Percentiles rank a stretch among this genome's conserved stretches.
These are phyloP conservation scores for Phytophthora colocasiae DNA, from an alignment of 352 stramenopile genomes.

Conservation along the genomic window DNA sequence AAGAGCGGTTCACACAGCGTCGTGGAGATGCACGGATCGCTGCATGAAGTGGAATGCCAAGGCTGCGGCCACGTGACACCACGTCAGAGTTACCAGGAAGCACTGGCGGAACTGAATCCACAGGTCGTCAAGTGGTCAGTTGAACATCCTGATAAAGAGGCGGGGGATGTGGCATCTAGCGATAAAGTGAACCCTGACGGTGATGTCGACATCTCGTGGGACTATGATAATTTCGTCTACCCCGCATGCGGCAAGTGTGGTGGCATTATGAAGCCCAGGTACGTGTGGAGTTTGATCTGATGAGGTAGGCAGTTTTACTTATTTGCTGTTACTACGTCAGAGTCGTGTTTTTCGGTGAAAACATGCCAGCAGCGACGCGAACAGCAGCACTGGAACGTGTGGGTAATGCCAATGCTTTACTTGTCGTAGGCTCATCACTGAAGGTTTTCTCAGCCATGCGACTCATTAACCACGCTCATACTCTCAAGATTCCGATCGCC, in stretches of 20 bases:
- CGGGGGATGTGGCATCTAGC: slow-evolving; percentile 76
- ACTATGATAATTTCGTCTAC: slow-evolving; percentile 88
- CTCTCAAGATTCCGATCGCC: slow-evolving; percentile 71
- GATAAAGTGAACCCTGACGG: slow-evolving; percentile 91
- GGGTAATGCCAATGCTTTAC: slow-evolving; percentile 85
- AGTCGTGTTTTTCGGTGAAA: slow-evolving; percentile 98
- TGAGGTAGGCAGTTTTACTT: background rate
- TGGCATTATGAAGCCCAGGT: slow-evolving; percentile 85
- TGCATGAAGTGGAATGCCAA: slow-evolving; percentile 89
- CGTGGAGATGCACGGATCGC: slow-evolving; percentile 95
- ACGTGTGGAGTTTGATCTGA: slow-evolving; percentile 6
- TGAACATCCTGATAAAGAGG: slow-evolving; percentile 40
- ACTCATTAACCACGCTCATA: slow-evolving; percentile 83
- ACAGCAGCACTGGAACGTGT: slow-evolving; percentile 72
- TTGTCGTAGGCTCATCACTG: slow-evolving; percentile 95
- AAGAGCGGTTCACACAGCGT: slow-evolving; percentile 90
- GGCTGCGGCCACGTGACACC: slow-evolving; percentile 70
- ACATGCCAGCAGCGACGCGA: slow-evolving; percentile 88
- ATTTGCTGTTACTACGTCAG: slow-evolving; percentile 27
- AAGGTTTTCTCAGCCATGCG: slow-evolving; percentile 96
- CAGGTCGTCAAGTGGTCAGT: slow-evolving; percentile 52
- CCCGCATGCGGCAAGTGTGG: slow-evolving; percentile 74
- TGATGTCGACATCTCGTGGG: slow-evolving; percentile 91
- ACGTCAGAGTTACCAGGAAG: slow-evolving; percentile 89
- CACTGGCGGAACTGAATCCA: slow-evolving; percentile 86